Evolutionary conservation across 768 basidiomycete genomes (phyloP).

Genomic region (Pilatotrama ljubarskyi): DNA sequence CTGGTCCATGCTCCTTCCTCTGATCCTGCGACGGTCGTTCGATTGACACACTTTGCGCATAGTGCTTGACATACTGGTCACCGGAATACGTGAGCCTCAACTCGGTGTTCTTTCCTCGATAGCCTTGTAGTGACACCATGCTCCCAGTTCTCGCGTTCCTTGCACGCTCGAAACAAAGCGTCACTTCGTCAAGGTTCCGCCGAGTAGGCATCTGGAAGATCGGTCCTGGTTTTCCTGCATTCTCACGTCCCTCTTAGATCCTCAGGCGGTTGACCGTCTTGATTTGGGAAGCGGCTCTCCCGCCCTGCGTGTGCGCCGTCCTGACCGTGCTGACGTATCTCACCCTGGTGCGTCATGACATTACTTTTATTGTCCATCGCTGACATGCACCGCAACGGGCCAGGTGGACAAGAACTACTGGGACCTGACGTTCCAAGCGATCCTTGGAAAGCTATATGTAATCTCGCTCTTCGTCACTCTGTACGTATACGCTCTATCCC

Average conservation of each 20-base stretch:
- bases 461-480: constrained; percentile 33
- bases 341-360: constrained; percentile 12
- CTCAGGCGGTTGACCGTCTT: constrained; percentile 22
- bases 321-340: constrained; percentile 24
- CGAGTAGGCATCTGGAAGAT: constrained; percentile 1
- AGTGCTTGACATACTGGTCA: constrained; percentile 27
- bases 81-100: constrained; percentile 19
- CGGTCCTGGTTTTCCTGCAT: background rate
- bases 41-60: background rate
- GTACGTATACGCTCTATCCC: constrained; percentile 14
- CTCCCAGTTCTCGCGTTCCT: constrained; percentile 22
- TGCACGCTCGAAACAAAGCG: constrained; percentile 20
- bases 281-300: constrained; percentile 32
- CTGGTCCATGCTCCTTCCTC: background rate
- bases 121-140: background rate
- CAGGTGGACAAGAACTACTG: constrained; percentile 27
- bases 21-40: background rate
- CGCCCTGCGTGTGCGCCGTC: constrained; percentile 30
- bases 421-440: constrained; percentile 29
- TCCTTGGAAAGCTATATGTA: constrained; percentile 33
- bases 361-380: background rate
- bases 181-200: constrained; percentile 24
- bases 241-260: constrained; percentile 8
- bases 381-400: background rate
- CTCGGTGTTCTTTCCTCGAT: no score